phyloP scores from a whole-genome alignment of 2,329 filamentous ascomycete species.

The Aspergillus sp. region DNA sequence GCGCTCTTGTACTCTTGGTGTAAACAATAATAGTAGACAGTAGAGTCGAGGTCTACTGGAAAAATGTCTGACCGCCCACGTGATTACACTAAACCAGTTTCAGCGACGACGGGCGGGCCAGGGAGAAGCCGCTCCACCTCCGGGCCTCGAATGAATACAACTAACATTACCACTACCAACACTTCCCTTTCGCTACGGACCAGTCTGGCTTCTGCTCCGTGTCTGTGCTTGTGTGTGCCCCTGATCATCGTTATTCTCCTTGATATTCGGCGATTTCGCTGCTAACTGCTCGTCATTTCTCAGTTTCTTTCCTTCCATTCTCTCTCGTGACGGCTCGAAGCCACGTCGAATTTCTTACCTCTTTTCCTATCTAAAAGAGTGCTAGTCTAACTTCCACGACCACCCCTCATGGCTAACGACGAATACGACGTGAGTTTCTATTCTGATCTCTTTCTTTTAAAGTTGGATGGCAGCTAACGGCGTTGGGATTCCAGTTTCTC shows the following conservation, averaged over 20 bases:
- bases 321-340: slow-evolving; percentile 13
- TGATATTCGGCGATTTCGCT: neutral
- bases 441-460: neutral
- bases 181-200: neutral
- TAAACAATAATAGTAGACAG: neutral
- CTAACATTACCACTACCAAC: neutral
- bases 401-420: slow-evolving; percentile 83
- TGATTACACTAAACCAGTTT: neutral
- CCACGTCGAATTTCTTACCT: slow-evolving; percentile 13
- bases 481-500: slow-evolving; percentile 62
- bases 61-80: neutral
- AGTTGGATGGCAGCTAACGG: neutral
- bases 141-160: neutral
- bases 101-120: neutral
- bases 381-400: slow-evolving; percentile 17
- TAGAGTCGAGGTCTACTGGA: too few relatives aligned
- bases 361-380: slow-evolving; percentile 14
- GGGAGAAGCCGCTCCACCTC: neutral
- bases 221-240: neutral
- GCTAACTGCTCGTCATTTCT: neutral
- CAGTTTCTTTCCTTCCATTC: slow-evolving; percentile 5
- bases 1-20: neutral
- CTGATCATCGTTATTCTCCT: neutral
- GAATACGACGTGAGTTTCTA: slow-evolving; percentile 86
- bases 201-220: neutral